Evolutionary conservation across 768 basidiomycete genomes (phyloP), one percentile per base, ranked within the genome.

Genomic region (Naganishia antarctica): DNA sequence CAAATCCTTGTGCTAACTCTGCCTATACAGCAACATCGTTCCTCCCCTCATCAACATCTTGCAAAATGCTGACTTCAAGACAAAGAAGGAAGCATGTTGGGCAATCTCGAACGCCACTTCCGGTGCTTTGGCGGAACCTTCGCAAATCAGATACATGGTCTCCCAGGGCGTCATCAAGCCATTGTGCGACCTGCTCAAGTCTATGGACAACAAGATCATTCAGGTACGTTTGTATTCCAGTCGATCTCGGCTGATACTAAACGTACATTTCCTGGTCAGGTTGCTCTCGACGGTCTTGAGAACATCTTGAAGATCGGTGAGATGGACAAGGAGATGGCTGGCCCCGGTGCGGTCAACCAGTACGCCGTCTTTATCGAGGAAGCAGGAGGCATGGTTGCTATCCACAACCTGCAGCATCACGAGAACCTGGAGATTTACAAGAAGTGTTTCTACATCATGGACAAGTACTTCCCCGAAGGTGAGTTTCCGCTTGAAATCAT

Each of bases 131-230:
- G 91, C 93, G 74, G 93, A 99, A 76, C 96, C 96, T 31, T 81
- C 87, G 29, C 94, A 98, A 77, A 99, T 99, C 72, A 88, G 96
- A 60, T 99, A 98, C 80, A 89, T 99, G 64, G 96, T 99, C 61
- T 83, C 86, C 25, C 96, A 98, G 78, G 96, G 96, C 32, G 96
- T 92, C 81, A 97, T 99, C 81, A 97, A 97, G 80, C 96, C 96
- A 16, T 82, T 99, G 29, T 99, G 96, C 76, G 96, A 99, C 73
- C 81, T 99, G 58, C 83, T 99, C 64, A 87, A 86, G 28, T 94
- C 92, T 84, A 93, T 97, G 91, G 96, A 99, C 80, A 98, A 98
- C 84, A 99, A 99, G 82, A 96, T 98, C 70, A 99, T 99, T 70
- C 80, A 81, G 69, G 69, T 70, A 60, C 45, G 69, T 51, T 18